phyloP scores from a whole-genome alignment of 192 early-diverging fungal genomes.

The Podochytrium sp. region DNA sequence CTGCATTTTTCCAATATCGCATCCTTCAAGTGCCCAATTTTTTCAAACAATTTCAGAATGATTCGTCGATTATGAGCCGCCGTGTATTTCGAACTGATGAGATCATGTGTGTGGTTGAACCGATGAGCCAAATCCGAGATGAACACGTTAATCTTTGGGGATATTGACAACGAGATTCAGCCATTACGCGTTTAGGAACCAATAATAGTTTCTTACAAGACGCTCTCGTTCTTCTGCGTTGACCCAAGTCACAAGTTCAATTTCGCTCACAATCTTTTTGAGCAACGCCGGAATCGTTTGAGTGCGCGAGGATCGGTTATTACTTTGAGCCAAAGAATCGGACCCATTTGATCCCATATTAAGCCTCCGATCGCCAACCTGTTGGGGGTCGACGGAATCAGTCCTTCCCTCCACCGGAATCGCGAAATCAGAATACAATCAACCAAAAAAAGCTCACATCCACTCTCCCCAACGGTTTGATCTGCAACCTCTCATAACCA shows the following conservation, averaged over 20 bases:
- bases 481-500: slow-evolving; percentile 39
- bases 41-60: slow-evolving; percentile 41
- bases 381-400: neutral
- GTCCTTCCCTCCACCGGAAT: neutral
- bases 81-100: slow-evolving; percentile 25
- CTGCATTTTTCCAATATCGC: slow-evolving; percentile 38
- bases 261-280: slow-evolving; percentile 40
- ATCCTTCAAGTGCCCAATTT: slow-evolving; percentile 38
- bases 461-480: slow-evolving; percentile 38
- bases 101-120: slow-evolving; percentile 43
- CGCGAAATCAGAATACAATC: neutral
- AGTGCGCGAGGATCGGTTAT: neutral
- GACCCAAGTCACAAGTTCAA: slow-evolving; percentile 42
- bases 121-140: slow-evolving; percentile 49
- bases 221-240: slow-evolving; percentile 33
- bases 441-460: slow-evolving; percentile 40
- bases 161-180: no score
- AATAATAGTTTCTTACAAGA: slow-evolving; percentile 22
- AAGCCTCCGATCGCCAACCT: slow-evolving; percentile 11
- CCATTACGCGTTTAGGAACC: neutral
- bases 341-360: neutral
- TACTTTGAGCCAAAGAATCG: slow-evolving; percentile 13
- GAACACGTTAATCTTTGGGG: slow-evolving; percentile 45
- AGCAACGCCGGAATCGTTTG: slow-evolving; percentile 30
- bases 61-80: slow-evolving; percentile 39